Conservation (phyloP, 495 filamentous ascomycete species). For the Penicillium canescens region DNA sequence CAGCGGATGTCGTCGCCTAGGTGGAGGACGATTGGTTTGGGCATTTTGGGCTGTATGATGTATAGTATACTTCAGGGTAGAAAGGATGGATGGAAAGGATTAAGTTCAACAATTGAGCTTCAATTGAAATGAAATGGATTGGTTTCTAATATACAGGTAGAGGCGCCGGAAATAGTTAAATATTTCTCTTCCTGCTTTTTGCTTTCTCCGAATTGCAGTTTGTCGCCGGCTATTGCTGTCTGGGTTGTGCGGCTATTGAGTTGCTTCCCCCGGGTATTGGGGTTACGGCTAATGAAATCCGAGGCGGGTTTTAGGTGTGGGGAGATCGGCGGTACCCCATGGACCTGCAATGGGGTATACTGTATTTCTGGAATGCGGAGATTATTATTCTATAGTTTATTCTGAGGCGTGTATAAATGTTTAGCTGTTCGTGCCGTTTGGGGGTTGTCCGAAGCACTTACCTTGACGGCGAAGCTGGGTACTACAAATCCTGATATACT, state of each 20-base stretch:
- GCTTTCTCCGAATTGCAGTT: neutral
- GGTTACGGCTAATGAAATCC: constrained; percentile 6
- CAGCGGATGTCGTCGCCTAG: constrained; percentile 70
- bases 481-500: too few species aligned
- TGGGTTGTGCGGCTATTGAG: constrained; percentile 5
- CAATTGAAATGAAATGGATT: too few species aligned
- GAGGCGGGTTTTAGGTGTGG: neutral
- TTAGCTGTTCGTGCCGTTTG: too few species aligned
- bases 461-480: too few species aligned
- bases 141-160: too few species aligned
- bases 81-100: neutral
- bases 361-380: neutral
- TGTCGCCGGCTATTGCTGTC: neutral
- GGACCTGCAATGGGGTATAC: neutral
- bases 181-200: neutral
- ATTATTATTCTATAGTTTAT: too few species aligned
- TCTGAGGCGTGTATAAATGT: too few species aligned
- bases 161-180: neutral
- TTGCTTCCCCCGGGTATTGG: constrained; percentile 1
- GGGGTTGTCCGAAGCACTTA: too few species aligned
- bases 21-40: constrained; percentile 56
- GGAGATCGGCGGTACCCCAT: neutral
- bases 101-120: neutral
- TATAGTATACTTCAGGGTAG: too few species aligned
- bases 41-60: constrained; percentile 13